A percentile compares a stretch with the other conserved stretches of the same genome.
phyloP scores from a whole-genome alignment of 2,329 filamentous ascomycete species.

The Didymella exigua region DNA sequence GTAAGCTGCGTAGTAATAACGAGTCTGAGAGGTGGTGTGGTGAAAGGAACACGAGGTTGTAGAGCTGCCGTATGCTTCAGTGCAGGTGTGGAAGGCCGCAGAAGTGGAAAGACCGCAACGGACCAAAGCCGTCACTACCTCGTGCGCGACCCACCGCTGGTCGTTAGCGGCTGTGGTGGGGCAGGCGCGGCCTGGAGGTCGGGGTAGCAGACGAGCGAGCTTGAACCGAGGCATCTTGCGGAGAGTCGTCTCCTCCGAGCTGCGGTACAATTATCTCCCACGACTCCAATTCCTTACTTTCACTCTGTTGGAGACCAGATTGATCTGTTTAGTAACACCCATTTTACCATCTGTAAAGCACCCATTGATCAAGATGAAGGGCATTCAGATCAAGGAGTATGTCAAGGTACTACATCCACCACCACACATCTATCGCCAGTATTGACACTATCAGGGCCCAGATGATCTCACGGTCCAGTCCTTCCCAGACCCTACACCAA shows the following conservation, averaged over 20 bases:
- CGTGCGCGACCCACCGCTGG: constrained; percentile 14
- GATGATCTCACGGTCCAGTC: constrained; percentile 76
- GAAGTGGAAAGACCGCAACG: constrained; percentile 26
- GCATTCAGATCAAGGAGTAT: constrained; percentile 75
- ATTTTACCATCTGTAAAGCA: not conserved
- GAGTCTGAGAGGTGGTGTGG: constrained; percentile 3
- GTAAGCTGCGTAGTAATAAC: constrained; percentile 12
- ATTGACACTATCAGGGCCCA: constrained; percentile 64
- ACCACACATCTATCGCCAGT: not conserved
- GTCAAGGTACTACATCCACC: constrained; percentile 63
- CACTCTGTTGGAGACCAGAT: not conserved
- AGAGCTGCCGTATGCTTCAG: constrained; percentile 20
- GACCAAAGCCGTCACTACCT: constrained; percentile 25
- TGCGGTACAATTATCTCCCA: constrained; percentile 2
- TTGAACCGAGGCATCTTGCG: constrained; percentile 26
- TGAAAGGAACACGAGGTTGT: not conserved
- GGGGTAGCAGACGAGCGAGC: constrained; percentile 18
- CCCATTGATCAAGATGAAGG: constrained; percentile 63
- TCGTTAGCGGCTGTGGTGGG: constrained; percentile 23
- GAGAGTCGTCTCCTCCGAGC: constrained; percentile 8
- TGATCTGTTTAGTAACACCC: not conserved
- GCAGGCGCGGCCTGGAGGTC: constrained; percentile 14
- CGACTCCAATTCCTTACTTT: not conserved
- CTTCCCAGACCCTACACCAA: constrained; percentile 75
- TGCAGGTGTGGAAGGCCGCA: constrained; percentile 35